Conservation (phyloP, 2,329 filamentous ascomycete species). For the Eutypella sp. region DNA sequence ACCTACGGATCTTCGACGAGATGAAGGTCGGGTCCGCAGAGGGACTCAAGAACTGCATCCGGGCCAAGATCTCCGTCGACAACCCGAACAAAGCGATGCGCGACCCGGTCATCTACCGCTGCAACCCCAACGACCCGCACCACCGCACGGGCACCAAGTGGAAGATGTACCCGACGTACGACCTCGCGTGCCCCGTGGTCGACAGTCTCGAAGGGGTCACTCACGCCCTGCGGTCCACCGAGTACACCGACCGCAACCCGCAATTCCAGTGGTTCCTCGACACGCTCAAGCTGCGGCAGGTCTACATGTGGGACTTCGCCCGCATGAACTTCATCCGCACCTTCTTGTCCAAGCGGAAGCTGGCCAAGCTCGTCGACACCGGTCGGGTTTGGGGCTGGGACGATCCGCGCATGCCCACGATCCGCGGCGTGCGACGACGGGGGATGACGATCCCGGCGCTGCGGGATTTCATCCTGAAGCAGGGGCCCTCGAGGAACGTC, state of each 20-base stretch:
- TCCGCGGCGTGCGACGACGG: conserved; percentile 71
- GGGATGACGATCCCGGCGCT: conserved; percentile 76
- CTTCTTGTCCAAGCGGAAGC: conserved; percentile 80
- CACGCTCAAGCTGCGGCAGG: conserved; percentile 66
- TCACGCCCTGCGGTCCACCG: conserved; percentile 76
- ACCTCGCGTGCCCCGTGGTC: conserved; percentile 78
- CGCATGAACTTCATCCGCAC: conserved; percentile 81
- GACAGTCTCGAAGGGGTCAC: conserved; percentile 79
- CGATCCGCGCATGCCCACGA: conserved; percentile 80
- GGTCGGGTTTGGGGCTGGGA: conserved; percentile 81
- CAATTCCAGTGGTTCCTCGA: conserved; percentile 85
- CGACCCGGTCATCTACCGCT: conserved; percentile 96
- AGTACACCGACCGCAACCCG: conserved; percentile 82
- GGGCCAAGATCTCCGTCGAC: conserved; percentile 87
- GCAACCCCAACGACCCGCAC: conserved; percentile 64
- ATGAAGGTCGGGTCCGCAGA: conserved; percentile 84
- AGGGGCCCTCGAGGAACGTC: conserved; percentile 79
- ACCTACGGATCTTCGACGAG: conserved; percentile 78
- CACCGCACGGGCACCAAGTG: conserved; percentile 74
- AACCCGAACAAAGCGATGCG: conserved; percentile 93
- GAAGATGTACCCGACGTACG: conserved; percentile 87
- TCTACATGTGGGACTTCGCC: conserved; percentile 82
- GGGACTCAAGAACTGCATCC: conserved; percentile 82
- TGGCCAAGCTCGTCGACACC: conserved; percentile 74
- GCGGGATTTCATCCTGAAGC: conserved; percentile 78